Evolutionary conservation across 2,329 filamentous ascomycete species (phyloP), one percentile per base, ranked within the genome.

Genomic region (Passalora sequoiae): DNA sequence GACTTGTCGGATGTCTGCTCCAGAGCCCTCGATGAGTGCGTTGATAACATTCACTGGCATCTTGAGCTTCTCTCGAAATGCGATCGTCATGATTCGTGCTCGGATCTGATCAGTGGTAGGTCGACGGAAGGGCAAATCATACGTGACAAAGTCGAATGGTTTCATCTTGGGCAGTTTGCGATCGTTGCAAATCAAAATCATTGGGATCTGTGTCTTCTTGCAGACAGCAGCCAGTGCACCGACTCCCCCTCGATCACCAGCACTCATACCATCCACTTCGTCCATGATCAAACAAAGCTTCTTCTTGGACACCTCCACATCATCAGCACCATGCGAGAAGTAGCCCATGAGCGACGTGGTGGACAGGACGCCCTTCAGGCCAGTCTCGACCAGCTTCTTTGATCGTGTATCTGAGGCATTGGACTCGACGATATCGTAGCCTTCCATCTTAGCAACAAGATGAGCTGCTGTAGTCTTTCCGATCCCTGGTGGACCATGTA

Each of bases 131-230:
- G 82, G 81, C 51, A 98, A 70, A 53, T 97, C 89, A 59, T 78
- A 89, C 2, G 87, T 83, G 40, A 86, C 84, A 58, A 80, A 79
- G 62, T 97, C 89, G 62, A 98, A 98, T 0, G 92, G 92, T 68
- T 91, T 96, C 92, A 98, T 98, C 75, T 98, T 98, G 21, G 85
- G 92, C 50, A 89, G 71, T 54, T 78, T 82, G 55, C 92, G 84
- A 62, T 98, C 92, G 65, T 98, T 98, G 76, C 92, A 98, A 56
- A 98, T 97, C 42, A 98, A 76, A 55, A 98, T 97, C 63, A 98
- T 83, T 1, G 92, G 92, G 17, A 98, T 81, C 56, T 92, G 82
- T 0, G 89, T 92, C 73, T 94, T 96, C 70, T 86, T 95, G 74
- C 91, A 96, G 41, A 95, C 84, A 46, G 92, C 88, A 44, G 92